These are phyloP conservation scores for Yamadazyma songkhlaensis DNA, from an alignment of 1,139 yeast genomes.

Conservation along the genomic window DNA sequence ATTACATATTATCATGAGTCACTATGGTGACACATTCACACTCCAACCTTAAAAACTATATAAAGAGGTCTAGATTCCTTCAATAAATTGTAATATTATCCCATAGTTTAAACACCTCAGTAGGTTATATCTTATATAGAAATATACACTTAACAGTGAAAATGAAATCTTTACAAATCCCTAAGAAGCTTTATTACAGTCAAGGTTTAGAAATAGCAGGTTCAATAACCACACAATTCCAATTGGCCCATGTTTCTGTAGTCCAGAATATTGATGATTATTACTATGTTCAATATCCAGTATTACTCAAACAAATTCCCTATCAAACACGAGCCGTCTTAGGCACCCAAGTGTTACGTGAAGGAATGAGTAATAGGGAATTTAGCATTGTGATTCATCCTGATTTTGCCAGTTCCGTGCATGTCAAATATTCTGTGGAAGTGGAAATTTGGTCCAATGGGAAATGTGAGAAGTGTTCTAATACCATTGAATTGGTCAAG, in stretches of 20 bases:
- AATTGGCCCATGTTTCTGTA: not conserved
- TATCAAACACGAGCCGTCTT: not conserved
- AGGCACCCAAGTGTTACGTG: too few species aligned
- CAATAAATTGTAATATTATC: too few species aligned
- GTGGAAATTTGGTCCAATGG: not conserved
- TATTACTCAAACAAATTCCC: conserved; percentile 2
- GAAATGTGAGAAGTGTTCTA: not conserved
- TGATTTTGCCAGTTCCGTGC: not conserved
- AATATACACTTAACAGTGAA: not conserved
- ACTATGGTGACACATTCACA: too few species aligned
- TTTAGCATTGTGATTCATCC: not conserved
- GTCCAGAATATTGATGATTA: conserved; percentile 1
- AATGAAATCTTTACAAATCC: not conserved
- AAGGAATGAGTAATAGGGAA: not conserved
- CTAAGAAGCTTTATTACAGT: not conserved
- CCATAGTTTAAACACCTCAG: too few species aligned
- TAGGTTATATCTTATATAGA: too few species aligned
- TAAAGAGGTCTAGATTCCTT: too few species aligned
- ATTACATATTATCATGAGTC: too few species aligned
- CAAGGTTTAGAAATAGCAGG: not conserved
- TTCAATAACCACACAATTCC: not conserved
- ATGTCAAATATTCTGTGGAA: not conserved
- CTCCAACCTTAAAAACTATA: too few species aligned
- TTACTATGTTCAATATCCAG: conserved; percentile 2
- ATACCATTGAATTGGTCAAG: not conserved